Evolutionary conservation across 139 green algal species (phyloP), one percentile per base, ranked within the genome.

Genomic region (Picochlorum sp.): DNA sequence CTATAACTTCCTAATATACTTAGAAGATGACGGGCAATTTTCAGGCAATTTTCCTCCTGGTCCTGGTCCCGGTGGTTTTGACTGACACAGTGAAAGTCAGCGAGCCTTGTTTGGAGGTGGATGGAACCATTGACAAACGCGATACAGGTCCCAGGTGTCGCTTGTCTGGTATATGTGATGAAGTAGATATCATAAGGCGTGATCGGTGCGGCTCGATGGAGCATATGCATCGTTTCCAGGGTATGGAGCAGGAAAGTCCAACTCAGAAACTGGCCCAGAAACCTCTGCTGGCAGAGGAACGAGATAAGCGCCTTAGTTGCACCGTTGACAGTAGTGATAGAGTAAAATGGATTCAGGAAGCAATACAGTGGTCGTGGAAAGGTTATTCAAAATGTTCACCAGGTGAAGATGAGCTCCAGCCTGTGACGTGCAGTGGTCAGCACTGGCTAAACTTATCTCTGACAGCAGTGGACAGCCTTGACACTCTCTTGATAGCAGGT

Each of bases 391-490:
- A 51, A 6, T 81, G 66, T 51, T 86, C 86, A 0, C 93, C 79
- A 77, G 86, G 86, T 3, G 16, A 80, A 39, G 86, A 95, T 49
- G 86, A 94, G 61, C 64, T 94, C 31, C 69, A 54, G 30, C 77
- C 80, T 3, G 50, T 82, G 3, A 69, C 68, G n/a, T 61, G 57
- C 35, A 30, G 40, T 1, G 33, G 31, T 6, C n/a, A 28, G 31
- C 31, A 80, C 30, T 89, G 81, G 79, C 79, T 88, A 50, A 61
- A 63, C 37, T 61, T 93, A 52, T 75, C 75, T 0, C 65, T 91
- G 2, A 93, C 82, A 3, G 74, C 94, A 20, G 72, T 90, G 5
- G 87, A 95, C 65, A 73, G 73, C 18, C 52, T 94, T 33, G 84
- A 93, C 67, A 95, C 87, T 4, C 72, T 94, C 10, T 45, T 85